Evolutionary conservation across 495 filamentous ascomycete genomes (phyloP).

Genomic region (Neurospora sp.): DNA sequence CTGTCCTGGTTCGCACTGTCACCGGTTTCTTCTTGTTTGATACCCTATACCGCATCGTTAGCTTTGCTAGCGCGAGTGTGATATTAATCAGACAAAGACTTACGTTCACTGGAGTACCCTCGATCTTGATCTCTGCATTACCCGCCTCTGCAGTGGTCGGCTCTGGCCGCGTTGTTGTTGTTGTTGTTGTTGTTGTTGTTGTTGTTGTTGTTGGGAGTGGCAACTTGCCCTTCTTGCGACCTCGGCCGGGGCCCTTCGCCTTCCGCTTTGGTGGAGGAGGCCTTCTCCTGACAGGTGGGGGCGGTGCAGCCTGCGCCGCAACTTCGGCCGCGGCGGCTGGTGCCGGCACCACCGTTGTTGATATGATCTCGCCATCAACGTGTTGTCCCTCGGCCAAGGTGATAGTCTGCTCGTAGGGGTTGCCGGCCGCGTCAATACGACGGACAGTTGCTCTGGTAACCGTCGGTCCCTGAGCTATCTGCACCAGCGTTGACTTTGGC

Average conservation of each 20-base stretch:
- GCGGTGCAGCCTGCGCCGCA: constrained; percentile 8
- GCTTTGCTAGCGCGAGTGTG: background rate
- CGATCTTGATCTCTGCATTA: constrained; percentile 13
- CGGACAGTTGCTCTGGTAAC: constrained; percentile 68
- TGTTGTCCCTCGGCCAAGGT: constrained; percentile 70
- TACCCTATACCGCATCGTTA: constrained; percentile 16
- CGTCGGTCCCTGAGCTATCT: constrained; percentile 31
- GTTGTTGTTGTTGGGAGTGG: constrained; percentile 17
- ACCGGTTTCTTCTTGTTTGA: constrained; percentile 31
- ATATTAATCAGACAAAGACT: background rate
- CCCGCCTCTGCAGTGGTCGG: constrained; percentile 15
- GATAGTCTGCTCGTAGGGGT: constrained; percentile 69
- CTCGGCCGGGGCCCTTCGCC: constrained; percentile 55
- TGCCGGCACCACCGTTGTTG: constrained; percentile 40
- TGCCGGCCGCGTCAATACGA: constrained; percentile 65
- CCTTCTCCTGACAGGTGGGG: constrained; percentile 42
- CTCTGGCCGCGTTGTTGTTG: constrained; percentile 15
- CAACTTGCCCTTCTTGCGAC: constrained; percentile 55
- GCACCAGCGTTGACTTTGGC: constrained; percentile 32
- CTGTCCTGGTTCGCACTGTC: constrained; percentile 29
- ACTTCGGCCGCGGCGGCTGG: constrained; percentile 19
- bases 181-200: background rate
- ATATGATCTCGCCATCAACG: constrained; percentile 69
- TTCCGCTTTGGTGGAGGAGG: constrained; percentile 70
- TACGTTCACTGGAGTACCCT: constrained; percentile 22